Conservation (phyloP, 768 basidiomycete species). For the Strobilomyces confusus region DNA sequence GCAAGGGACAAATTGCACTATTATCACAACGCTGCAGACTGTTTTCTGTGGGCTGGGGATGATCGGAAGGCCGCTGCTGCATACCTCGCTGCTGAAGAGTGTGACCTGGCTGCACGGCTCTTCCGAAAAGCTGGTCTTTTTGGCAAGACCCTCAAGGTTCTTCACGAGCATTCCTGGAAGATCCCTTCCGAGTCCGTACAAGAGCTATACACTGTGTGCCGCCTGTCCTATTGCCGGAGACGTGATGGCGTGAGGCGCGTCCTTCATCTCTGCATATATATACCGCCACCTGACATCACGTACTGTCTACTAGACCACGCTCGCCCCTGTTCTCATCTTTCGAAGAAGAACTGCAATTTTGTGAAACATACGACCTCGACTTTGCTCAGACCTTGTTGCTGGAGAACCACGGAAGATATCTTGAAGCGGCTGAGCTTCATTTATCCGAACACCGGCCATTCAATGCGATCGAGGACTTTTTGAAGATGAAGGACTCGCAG, state of each 20-base stretch:
- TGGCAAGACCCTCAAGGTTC: slow-evolving; percentile 48
- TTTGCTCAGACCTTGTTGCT: no score
- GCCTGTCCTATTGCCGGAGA: slow-evolving; percentile 42
- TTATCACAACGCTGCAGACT: slow-evolving; percentile 43
- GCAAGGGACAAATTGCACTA: slow-evolving; percentile 34
- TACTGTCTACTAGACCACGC: slow-evolving; percentile 41
- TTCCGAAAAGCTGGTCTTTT: slow-evolving; percentile 48
- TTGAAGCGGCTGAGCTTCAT: slow-evolving; percentile 52
- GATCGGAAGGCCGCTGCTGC: slow-evolving; percentile 41
- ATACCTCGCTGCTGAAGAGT: slow-evolving; percentile 42
- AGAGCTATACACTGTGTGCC: slow-evolving; percentile 41
- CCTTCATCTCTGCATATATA: not conserved
- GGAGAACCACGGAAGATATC: slow-evolving; percentile 33
- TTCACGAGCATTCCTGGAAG: slow-evolving; percentile 31
- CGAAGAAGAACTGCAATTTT: slow-evolving; percentile 35
- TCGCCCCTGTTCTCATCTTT: slow-evolving; percentile 44
- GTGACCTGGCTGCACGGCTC: slow-evolving; percentile 39
- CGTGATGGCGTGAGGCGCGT: slow-evolving; percentile 19
- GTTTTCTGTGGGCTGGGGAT: slow-evolving; percentile 40
- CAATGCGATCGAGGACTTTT: slow-evolving; percentile 45
- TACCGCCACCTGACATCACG: not conserved
- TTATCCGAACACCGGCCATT: slow-evolving; percentile 42
- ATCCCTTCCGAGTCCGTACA: slow-evolving; percentile 31
- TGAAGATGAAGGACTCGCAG: slow-evolving; percentile 30
- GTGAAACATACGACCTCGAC: no score